Conservation (phyloP, 257 asterid genomes). For the Oldenlandia corymbosa region DNA sequence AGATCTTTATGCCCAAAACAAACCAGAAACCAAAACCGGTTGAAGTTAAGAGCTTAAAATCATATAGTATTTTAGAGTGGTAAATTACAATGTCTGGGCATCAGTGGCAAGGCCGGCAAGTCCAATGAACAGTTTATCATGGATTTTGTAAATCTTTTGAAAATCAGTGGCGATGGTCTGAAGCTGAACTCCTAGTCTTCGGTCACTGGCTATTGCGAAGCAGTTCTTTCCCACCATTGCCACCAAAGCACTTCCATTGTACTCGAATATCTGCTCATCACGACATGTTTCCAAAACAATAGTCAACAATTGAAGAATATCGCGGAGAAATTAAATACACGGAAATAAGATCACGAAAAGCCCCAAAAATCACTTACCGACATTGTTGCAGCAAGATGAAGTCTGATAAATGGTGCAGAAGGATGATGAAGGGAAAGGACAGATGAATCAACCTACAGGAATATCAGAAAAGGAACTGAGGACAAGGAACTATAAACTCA, state of each 20-base stretch:
- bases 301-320: too few species aligned
- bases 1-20: not conserved
- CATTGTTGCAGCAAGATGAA: too few species aligned
- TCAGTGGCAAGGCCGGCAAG: constrained; percentile 88
- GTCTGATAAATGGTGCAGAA: too few species aligned
- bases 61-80: not conserved
- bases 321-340: too few species aligned
- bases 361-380: too few species aligned
- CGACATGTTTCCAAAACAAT: too few species aligned
- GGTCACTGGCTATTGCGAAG: constrained; percentile 91
- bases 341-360: too few species aligned
- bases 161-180: constrained; percentile 90
- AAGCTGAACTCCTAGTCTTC: constrained; percentile 87
- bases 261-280: constrained; percentile 78
- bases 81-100: constrained; percentile 67
- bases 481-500: too few species aligned
- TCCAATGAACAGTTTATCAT: constrained; percentile 78
- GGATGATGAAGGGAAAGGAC: too few species aligned
- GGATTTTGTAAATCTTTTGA: constrained; percentile 68
- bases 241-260: constrained; percentile 93
- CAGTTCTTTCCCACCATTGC: constrained; percentile 97
- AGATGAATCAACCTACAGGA: too few species aligned
- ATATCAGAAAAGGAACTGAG: too few species aligned
- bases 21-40: not conserved
- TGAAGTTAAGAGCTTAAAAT: not conserved